A percentile compares a stretch with the other conserved stretches of the same genome.
These are phyloP conservation scores for Zygosaccharomyces bisporus DNA, from an alignment of 805 yeast species.

Conservation along the genomic window DNA sequence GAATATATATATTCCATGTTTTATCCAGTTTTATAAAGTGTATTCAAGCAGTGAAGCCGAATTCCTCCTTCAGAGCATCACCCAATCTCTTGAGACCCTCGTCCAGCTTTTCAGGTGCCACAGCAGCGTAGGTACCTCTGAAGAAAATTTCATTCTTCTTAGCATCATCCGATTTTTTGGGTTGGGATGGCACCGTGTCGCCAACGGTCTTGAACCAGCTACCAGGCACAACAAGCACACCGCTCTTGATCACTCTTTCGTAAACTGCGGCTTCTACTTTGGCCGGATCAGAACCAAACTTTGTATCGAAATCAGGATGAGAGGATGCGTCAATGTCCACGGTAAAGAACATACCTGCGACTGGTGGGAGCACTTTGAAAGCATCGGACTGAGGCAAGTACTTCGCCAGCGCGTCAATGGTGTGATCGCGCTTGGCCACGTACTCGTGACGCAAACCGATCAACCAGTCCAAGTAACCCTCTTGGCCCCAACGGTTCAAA, in stretches of 20 bases:
- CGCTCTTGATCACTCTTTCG: constrained; percentile 55
- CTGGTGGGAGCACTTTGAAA: constrained; percentile 52
- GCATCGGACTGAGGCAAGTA: constrained; percentile 39
- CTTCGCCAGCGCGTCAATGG: constrained; percentile 68
- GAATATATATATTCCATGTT: constrained; percentile 3
- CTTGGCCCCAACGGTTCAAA: constrained; percentile 84
- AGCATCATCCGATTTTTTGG: constrained; percentile 40
- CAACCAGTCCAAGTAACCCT: constrained; percentile 85
- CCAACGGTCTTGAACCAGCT: constrained; percentile 69
- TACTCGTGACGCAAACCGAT: constrained; percentile 78
- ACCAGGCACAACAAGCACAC: constrained; percentile 76
- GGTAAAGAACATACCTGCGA: constrained; percentile 86
- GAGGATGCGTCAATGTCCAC: constrained; percentile 67
- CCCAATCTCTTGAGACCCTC: constrained; percentile 67
- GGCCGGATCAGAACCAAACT: constrained; percentile 53
- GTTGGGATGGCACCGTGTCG: constrained; percentile 57
- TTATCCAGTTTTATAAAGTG: background rate
- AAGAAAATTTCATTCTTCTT: constrained; percentile 53
- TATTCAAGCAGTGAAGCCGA: constrained; percentile 19
- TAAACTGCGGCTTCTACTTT: constrained; percentile 63
- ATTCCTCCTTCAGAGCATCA: constrained; percentile 57
- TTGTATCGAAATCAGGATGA: constrained; percentile 69
- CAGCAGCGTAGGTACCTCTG: constrained; percentile 89
- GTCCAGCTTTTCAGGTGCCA: constrained; percentile 59
- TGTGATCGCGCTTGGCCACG: constrained; percentile 81